phyloP scores from a whole-genome alignment of 2,329 filamentous ascomycete genomes.

The Nakataea oryzae region DNA sequence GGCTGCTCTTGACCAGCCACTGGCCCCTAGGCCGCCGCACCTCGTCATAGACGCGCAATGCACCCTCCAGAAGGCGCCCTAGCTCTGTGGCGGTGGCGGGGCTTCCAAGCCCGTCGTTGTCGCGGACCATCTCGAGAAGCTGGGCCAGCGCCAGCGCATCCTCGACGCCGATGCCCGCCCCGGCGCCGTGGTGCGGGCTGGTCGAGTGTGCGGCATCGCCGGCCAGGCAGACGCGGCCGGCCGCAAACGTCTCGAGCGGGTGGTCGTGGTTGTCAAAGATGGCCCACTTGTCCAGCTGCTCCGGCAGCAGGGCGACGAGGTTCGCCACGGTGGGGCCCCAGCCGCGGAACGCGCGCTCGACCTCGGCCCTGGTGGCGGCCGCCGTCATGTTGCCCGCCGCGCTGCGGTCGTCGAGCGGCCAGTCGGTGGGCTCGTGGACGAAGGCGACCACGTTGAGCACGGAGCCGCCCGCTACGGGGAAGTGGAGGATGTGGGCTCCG shows the following conservation, averaged over 20 bases:
- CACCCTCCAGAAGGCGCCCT: constrained; percentile 22
- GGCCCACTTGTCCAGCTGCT: constrained; percentile 27
- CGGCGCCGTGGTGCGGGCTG: constrained; percentile 49
- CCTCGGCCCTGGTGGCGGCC: constrained; percentile 19
- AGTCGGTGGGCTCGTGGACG: constrained; percentile 18
- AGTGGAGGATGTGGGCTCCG: constrained; percentile 48
- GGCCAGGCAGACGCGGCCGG: constrained; percentile 34
- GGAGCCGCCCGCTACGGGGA: constrained; percentile 43
- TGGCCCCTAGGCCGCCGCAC: constrained; percentile 36
- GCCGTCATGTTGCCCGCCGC: constrained; percentile 11
- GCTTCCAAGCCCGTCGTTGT: constrained; percentile 12
- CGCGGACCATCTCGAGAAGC: constrained; percentile 31
- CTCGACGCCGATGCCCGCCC: constrained; percentile 47
- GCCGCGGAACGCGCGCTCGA: constrained; percentile 21
- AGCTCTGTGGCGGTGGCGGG: constrained; percentile 13
- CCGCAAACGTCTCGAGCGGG: constrained; percentile 29
- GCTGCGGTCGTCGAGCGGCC: constrained; percentile 11
- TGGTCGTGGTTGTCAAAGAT: constrained; percentile 34
- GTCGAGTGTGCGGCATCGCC: constrained; percentile 56
- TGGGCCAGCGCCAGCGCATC: constrained; percentile 33
- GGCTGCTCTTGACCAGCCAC: constrained; percentile 38
- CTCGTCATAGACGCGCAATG: constrained; percentile 39
- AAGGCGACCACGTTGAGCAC: constrained; percentile 42
- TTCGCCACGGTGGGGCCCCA: constrained; percentile 20
- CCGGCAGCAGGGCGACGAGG: constrained; percentile 18